A percentile compares a stretch with the other conserved stretches of the same genome.
phyloP scores from a whole-genome alignment of 179 eudicot species.

The Actinidia chinensis region DNA sequence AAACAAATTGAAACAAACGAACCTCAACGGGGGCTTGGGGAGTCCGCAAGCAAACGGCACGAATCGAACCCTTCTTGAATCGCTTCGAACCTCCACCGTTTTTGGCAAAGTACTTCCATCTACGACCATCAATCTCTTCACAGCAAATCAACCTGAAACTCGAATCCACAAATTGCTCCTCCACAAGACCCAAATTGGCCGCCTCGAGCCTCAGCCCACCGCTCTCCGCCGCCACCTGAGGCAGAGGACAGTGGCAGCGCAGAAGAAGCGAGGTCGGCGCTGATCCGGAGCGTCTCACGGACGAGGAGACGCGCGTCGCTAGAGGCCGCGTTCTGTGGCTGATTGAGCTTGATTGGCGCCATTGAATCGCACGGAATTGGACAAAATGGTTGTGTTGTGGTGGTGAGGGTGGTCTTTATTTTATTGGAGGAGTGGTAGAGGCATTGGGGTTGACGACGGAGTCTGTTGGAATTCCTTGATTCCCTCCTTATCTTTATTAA shows the following conservation, averaged over 20 bases:
- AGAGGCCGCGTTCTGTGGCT: conserved; percentile 31
- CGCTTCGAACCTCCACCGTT: conserved; percentile 21
- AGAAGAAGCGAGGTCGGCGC: conserved; percentile 76
- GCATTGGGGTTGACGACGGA: conserved; percentile 20
- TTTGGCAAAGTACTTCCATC: conserved; percentile 69
- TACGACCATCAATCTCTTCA: conserved; percentile 86
- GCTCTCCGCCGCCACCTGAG: conserved; percentile 16
- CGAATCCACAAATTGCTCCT: conserved; percentile 59
- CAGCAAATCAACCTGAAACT: conserved; percentile 72
- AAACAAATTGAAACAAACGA: neutral
- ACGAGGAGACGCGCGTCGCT: conserved; percentile 64
- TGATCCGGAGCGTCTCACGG: conserved; percentile 83
- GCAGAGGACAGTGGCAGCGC: conserved; percentile 18
- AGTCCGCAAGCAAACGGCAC: conserved; percentile 68
- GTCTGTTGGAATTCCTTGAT: no score
- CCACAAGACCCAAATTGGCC: conserved; percentile 47
- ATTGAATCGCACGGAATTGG: neutral
- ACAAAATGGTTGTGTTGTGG: neutral
- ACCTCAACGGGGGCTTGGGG: conserved; percentile 81
- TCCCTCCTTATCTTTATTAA: no score
- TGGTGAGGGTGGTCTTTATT: neutral
- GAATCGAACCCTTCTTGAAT: conserved; percentile 54
- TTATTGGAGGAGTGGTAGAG: conserved; percentile 2
- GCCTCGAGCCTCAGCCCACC: conserved; percentile 12
- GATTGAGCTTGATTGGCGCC: conserved; percentile 43